Evolutionary conservation across 345 rosid species (phyloP), one percentile per base, ranked within the genome.

Genomic region (Aquilaria yunnanensis): DNA sequence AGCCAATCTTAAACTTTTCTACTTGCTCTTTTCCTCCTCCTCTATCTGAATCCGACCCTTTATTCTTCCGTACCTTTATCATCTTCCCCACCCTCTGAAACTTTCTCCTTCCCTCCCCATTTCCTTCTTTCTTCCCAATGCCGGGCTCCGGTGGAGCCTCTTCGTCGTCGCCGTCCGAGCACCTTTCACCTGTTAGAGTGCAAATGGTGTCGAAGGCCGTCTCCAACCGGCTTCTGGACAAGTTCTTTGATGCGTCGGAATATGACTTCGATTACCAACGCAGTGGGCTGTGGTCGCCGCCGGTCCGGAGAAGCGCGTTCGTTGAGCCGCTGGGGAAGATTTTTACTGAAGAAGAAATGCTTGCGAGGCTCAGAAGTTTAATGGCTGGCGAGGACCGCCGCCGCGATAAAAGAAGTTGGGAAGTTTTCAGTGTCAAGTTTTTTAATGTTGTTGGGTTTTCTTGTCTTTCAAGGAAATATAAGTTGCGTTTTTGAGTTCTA

Each of bases 261-360:
- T 89, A 68, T 16, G 82, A 80, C 56, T 89, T 89, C 54, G 90
- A 89, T 66, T 77, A 79, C 47, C 70, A 74, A 67, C 58, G 60
- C 47, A 89, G 96, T 13, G 89, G 82, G 16, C 43, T 89, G 47
- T 89, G 96, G 96, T 89, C 96, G 75, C 96, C 96, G 43, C 89
- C 89, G 0, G 53, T 89, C 64, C 79, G 54, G 67, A 74, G 90
- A 60, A 81, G 65, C 5, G 80, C 75, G 5, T 89, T 84, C 75
- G 59, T 89, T 74, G 81, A 90, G 0, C 80, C 79, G 29, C 80
- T 77, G 16, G 87, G 77, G 6, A 74, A 56, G 60, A 87, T 92
- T 5, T 74, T 82, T 53, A 87, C 83, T 0, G 89, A 73, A 54
- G 75, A 71, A 57, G 83, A 85, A 47, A 80, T 92, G 96, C 71